Evolutionary conservation across 2,329 filamentous ascomycete genomes (phyloP), one percentile per base, ranked within the genome.

Genomic region (Aspergillus udagawae): DNA sequence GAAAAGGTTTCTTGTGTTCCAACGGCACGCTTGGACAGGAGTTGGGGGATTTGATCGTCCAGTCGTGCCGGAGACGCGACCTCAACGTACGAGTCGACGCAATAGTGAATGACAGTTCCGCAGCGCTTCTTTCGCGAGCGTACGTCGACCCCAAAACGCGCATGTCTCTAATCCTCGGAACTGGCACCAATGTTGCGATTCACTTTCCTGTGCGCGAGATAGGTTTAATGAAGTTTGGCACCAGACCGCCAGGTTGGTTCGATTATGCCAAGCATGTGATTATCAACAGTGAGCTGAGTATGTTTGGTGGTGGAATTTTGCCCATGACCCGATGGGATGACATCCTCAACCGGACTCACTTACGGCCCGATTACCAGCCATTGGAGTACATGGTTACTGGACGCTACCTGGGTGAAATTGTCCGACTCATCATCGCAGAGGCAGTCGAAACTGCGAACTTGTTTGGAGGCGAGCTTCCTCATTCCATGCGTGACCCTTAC

Each of bases 261-360:
- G 76, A 80, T 28, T 75, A 79, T 44, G 83, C 84, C n/a, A 77
- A 80, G 29, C 80, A 84, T 58, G 85, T 87, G 32, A 81, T 87
- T 53, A 80, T 86, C 64, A 88, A 88, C 67, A 87, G 82, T 7
- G 85, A 88, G 67, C 75, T 86, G 63, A 86, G 84, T 74, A 86
- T 87, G 84, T 86, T 86, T 61, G 85, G 83, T 57, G 73, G 74
- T 32, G 75, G 80, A 23, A 77, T 86, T 28, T 76, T 86, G 41
- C 82, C 83, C 1, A 80, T 78, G 62, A 86, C 84, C 5, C 76
- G 80, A 14, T 87, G 84, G 84, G 85, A 88, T 61, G 82, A 86
- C 7, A 65, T 78, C 29, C 74, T 88, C 51, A 87, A 87, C 68
- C 70, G 73, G 28, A 78, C 77, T 5, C 85, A 87, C 64, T 65